phyloP scores from a whole-genome alignment of 129 eudicot genomes.

The Gnaphalium uliginosum region DNA sequence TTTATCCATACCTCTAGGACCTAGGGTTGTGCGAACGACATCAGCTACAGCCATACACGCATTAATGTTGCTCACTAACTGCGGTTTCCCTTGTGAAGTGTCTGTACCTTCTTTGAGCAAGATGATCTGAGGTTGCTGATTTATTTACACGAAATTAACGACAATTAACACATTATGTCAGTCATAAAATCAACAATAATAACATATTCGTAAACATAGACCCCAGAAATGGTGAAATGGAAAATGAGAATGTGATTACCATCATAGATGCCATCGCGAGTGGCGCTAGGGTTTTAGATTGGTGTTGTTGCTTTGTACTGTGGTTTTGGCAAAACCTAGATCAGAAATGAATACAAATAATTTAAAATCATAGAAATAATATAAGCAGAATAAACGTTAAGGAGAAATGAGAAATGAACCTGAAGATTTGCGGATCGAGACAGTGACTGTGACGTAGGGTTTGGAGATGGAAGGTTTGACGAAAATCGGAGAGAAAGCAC shows the following conservation, averaged over 20 bases:
- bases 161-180: constrained; percentile 2
- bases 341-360: neutral
- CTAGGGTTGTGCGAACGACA: constrained; percentile 93
- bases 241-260: constrained; percentile 23
- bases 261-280: constrained; percentile 41
- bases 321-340: neutral
- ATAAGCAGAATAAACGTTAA: neutral
- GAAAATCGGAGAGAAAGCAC: neutral
- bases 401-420: neutral
- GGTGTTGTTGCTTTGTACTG: neutral
- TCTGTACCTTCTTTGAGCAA: constrained; percentile 96
- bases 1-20: constrained; percentile 98
- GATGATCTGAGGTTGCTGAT: constrained; percentile 98
- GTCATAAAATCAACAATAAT: neutral
- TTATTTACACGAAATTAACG: neutral
- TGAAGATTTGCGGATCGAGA: neutral
- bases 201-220: neutral
- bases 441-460: neutral
- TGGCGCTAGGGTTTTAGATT: constrained; percentile 18
- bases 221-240: neutral
- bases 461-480: neutral
- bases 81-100: constrained; percentile 95
- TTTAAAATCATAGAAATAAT: no score
- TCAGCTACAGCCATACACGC: constrained; percentile 94
- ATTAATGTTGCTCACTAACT: constrained; percentile 87